Evolutionary conservation across 2,329 filamentous ascomycete species (phyloP).

Genomic region (Trichoderma afroharzianum): DNA sequence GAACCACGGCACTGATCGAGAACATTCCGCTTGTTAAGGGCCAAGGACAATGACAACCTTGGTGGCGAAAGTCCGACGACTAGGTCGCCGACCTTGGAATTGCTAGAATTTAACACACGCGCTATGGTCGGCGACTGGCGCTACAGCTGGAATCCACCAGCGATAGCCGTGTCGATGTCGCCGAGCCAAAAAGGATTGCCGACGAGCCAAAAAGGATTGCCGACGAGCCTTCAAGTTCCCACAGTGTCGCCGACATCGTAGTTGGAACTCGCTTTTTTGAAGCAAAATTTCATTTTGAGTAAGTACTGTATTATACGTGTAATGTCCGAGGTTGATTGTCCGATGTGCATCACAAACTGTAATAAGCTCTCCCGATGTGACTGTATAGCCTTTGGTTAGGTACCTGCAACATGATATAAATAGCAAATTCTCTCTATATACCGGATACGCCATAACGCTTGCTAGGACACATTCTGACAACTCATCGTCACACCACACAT

Average conservation of each 20-base stretch:
- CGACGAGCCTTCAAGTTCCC: not conserved
- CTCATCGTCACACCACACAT: not conserved
- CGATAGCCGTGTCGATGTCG: not conserved
- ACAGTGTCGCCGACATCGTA: not conserved
- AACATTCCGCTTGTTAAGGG: not conserved
- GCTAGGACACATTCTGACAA: not conserved
- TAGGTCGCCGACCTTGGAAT: not conserved
- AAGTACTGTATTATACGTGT: not conserved
- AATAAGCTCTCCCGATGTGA: not conserved
- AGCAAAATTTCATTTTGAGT: not conserved
- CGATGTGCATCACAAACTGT: not conserved
- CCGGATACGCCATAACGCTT: not conserved
- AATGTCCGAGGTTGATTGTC: not conserved
- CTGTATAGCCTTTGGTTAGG: not conserved
- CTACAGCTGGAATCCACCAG: not conserved
- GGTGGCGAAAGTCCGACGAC: not conserved
- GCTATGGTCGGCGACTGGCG: not conserved
- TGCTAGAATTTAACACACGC: not conserved
- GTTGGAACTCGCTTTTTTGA: not conserved
- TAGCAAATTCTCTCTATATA: not conserved
- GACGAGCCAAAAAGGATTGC: not conserved
- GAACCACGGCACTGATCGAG: not conserved
- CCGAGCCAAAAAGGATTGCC: not conserved
- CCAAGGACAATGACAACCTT: not conserved
- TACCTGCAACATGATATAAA: not conserved